A percentile compares a stretch with the other conserved stretches of the same genome.
Evolutionary conservation across 1,284 basidiomycete species (phyloP).

Genomic region (Moniliella sp.): DNA sequence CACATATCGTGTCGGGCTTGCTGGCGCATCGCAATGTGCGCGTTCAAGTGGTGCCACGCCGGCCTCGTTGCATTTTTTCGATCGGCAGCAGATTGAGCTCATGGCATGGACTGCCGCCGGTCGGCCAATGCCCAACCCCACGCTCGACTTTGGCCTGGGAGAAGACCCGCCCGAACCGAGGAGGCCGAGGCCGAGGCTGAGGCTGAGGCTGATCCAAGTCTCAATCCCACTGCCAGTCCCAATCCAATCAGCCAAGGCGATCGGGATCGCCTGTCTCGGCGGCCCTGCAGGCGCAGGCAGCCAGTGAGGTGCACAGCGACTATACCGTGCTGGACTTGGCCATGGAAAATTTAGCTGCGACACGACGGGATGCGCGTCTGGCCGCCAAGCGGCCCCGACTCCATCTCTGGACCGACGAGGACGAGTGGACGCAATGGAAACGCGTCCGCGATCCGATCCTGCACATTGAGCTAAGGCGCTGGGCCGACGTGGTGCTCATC

Average conservation of each 20-base stretch:
- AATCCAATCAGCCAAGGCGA: no score
- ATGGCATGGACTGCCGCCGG: conserved; percentile 28
- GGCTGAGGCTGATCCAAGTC: no score
- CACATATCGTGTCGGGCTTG: conserved; percentile 60
- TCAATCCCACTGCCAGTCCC: no score
- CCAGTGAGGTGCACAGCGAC: not conserved
- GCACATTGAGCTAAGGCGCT: conserved; percentile 80
- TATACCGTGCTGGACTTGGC: conserved; percentile 8
- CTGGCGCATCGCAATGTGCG: conserved; percentile 48
- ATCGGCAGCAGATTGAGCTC: conserved; percentile 35
- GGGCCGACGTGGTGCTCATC: conserved; percentile 82
- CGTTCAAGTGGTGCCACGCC: conserved; percentile 62
- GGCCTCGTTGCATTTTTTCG: conserved; percentile 56
- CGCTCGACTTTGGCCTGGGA: no score
- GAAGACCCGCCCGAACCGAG: no score
- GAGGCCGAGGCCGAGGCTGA: no score
- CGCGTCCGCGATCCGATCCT: conserved; percentile 73
- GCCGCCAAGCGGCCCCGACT: conserved; percentile 14
- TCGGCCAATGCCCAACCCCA: conserved; percentile 1
- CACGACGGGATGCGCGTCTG: conserved; percentile 34
- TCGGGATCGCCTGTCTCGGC: no score
- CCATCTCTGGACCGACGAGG: conserved; percentile 64
- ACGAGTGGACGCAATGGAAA: conserved; percentile 60
- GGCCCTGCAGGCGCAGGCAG: no score
- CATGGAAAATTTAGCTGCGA: conserved; percentile 8